Conservation (phyloP, 2,329 filamentous ascomycete species). For the Chaetothyriales sp. region DNA sequence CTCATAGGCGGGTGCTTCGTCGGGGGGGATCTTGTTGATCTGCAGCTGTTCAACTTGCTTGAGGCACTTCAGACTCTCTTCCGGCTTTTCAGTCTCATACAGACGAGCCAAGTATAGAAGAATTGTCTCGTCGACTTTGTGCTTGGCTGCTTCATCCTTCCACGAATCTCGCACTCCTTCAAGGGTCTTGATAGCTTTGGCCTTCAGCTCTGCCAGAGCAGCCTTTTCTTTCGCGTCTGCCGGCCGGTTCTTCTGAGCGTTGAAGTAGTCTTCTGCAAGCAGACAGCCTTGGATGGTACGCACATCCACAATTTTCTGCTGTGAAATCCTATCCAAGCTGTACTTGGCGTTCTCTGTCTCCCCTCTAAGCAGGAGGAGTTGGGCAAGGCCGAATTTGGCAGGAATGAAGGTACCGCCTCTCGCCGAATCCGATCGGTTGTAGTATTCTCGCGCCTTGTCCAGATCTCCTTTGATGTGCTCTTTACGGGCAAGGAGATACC, state of each 20-base stretch:
- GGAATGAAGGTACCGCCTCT: conserved; percentile 84
- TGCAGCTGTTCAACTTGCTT: conserved; percentile 86
- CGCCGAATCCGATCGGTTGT: conserved; percentile 78
- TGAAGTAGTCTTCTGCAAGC: conserved; percentile 88
- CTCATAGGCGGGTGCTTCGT: conserved; percentile 46
- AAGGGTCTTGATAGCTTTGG: conserved; percentile 55
- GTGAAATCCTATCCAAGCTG: conserved; percentile 77
- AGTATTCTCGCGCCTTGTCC: conserved; percentile 66
- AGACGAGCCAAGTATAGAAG: conserved; percentile 81
- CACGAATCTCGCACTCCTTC: conserved; percentile 74
- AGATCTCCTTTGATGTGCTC: conserved; percentile 69
- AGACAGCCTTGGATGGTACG: conserved; percentile 84
- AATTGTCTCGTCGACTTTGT: conserved; percentile 68
- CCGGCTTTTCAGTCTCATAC: conserved; percentile 71
- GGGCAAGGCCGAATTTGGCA: conserved; percentile 85
- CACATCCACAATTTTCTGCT: conserved; percentile 67
- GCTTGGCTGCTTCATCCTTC: conserved; percentile 51
- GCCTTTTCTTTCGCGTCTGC: conserved; percentile 60
- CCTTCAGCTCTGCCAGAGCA: conserved; percentile 54
- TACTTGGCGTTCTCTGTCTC: conserved; percentile 88
- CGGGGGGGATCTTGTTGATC: conserved; percentile 59
- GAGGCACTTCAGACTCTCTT: conserved; percentile 83
- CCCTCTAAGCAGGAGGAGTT: conserved; percentile 62
- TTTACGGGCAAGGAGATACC: conserved; percentile 86
- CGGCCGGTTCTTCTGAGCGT: conserved; percentile 51